Conservation (phyloP, 257 asterid species). For the Lycium ferocissimum region DNA sequence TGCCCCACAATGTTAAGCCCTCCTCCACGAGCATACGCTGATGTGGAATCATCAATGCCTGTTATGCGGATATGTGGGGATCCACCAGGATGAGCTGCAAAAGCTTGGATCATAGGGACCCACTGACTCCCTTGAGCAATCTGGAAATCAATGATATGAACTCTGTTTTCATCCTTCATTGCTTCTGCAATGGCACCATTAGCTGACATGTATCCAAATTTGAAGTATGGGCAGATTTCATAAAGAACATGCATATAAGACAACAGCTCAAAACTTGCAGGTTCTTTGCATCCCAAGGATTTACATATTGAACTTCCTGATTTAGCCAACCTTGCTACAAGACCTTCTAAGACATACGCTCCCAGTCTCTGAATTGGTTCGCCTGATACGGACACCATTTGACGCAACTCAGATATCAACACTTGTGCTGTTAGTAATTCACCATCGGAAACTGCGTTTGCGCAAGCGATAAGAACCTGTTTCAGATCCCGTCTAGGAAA, state of each 20-base stretch:
- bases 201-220: conserved; percentile 90
- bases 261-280: conserved; percentile 71
- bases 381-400: conserved; percentile 82
- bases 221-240: conserved; percentile 88
- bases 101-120: conserved; percentile 83
- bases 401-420: conserved; percentile 74
- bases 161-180: conserved; percentile 68
- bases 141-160: conserved; percentile 84
- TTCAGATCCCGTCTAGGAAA: conserved; percentile 73
- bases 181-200: conserved; percentile 96
- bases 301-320: conserved; percentile 73
- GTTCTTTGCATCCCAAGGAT: conserved; percentile 62
- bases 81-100: conserved; percentile 79
- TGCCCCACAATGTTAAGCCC: conserved; percentile 71
- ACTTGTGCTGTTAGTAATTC: conserved; percentile 64
- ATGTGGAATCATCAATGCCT: conserved; percentile 70
- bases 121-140: conserved; percentile 92
- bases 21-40: conserved; percentile 85
- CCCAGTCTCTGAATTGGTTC: conserved; percentile 88
- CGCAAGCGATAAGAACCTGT: conserved; percentile 75
- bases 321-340: conserved; percentile 65
- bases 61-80: conserved; percentile 85
- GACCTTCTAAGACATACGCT: conserved; percentile 91
- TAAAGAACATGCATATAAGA: conserved; percentile 70
- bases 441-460: conserved; percentile 68